These are phyloP conservation scores for Trifolium repens DNA, from an alignment of 306 rosid species.

Conservation along the genomic window DNA sequence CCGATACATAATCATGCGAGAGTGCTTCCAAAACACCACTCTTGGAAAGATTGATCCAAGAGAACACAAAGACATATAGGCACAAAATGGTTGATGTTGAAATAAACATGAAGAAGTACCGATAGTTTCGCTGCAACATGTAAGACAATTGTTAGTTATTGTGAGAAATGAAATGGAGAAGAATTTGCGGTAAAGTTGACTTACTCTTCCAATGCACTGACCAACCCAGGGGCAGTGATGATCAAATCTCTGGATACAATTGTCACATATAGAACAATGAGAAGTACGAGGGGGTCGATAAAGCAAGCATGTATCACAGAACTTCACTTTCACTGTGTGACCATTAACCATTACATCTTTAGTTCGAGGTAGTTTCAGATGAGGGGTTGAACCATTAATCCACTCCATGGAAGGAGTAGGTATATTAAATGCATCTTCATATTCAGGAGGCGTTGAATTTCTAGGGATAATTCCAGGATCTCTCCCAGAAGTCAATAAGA, in stretches of 20 bases:
- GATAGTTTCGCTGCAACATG: constrained; percentile 87
- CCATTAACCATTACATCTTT: constrained; percentile 83
- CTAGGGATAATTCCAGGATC: constrained; percentile 97
- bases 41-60: constrained; percentile 60
- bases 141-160: constrained; percentile 40
- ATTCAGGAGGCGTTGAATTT: constrained; percentile 80
- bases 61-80: constrained; percentile 69
- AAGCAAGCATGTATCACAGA: constrained; percentile 93
- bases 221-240: constrained; percentile 99
- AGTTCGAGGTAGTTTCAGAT: constrained; percentile 83
- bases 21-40: constrained; percentile 48
- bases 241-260: constrained; percentile 95
- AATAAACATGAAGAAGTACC: constrained; percentile 89
- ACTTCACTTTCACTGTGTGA: constrained; percentile 81
- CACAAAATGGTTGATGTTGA: constrained; percentile 88
- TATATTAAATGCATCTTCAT: constrained; percentile 61
- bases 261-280: constrained; percentile 98
- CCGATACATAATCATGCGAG: constrained; percentile 61
- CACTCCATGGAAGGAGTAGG: constrained; percentile 98
- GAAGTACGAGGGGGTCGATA: constrained; percentile 98
- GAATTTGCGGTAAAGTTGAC: constrained; percentile 40
- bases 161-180: constrained; percentile 30
- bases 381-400: constrained; percentile 84
- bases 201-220: constrained; percentile 95
- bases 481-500: constrained; percentile 80